Base-by-base conservation (phyloP, 2,329 filamentous ascomycete species). In the Chaetomium sp. region DNA sequence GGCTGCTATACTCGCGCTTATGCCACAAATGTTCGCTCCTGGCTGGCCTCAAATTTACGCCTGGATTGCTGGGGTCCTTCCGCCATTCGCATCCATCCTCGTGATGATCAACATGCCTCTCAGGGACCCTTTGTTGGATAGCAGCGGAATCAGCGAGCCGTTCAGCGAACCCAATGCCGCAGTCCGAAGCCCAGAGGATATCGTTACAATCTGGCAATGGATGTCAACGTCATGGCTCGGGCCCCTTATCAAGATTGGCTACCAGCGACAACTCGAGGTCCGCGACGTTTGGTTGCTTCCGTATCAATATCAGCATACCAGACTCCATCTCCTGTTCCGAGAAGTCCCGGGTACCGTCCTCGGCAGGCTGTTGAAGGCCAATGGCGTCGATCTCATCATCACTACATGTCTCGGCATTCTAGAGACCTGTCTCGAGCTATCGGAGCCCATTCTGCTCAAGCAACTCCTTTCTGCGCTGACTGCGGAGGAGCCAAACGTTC, bases 141-240 rank as follows among this genome's bases (percentile, higher is more conserved):
- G 67, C 3, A 69, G 77, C 7, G 79, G 78, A 0, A 89, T 91
- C 55, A 83, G 84, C 51, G 70, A 72, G 12, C 75, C 81, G 1
- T 82, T 79, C 52, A 72, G 76, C 14, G 60, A 70, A 4, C 82
- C 88, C 1, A 84, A 78, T 0, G 76, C 72, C 2, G 69, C 76
- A 2, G 72, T 88, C n/a, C 85, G 89, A 53, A 83, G 79, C 40
- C 86, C 91, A 0, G 91, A 96, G 68, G 91, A 96, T 63, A 84
- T 87, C 60, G 69, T 95, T 32, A 87, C 79, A 0, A 74, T 91
- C 0, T 91, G 89, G 80, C 87, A 91, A 62, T 96, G 89, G 71
- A 87, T 92, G 81, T 86, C 82, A 5, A 86, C 95, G 34, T 88
- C 82, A 0, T 96, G 91, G 91, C 86, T 95, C 72, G 75, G 76